Evolutionary conservation across 192 early-diverging fungal genomes (phyloP), one percentile per base, ranked within the genome.

Genomic region (Oehlia diaphana): DNA sequence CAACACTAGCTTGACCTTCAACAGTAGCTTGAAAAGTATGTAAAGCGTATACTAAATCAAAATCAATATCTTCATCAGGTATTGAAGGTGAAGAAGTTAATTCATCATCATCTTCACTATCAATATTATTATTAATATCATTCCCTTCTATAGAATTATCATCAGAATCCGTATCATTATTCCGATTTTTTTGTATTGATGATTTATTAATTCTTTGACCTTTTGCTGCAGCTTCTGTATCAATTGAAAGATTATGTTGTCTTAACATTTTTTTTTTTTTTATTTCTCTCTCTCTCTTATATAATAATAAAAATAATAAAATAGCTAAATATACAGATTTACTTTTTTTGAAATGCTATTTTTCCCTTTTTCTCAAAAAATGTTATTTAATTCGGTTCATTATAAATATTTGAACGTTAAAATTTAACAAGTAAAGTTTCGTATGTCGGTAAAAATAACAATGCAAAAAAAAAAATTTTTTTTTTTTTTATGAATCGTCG

Each of bases 1-100:
- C 86, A 8, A 96, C 95, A 19, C 90, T 93, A 12, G 93, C 92
- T 77, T 95, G 95, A 19, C 95, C 95, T 82, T 96, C 95, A 13
- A 95, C 88, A 6, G 90, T 96, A 0, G 93, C 93, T 8, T 90
- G 91, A 87, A 96, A 96, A 7, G 94, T 96, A 79, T 94, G 93
- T 63, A 94, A 87, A 23, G 95, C 94, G 82, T 96, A 96, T 10
- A 96, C 95, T 44, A 91, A 83, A 49, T 84, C 86, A 82, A 91
- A 92, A 80, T 96, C 92, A 70, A 96, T 95, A 50, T 90, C 84
- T 47, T 89, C 82, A 76, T 89, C 87, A 23, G 90, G 86, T n/a
- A 90, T 79, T 58, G 86, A 84, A 31, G 85, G 63, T 5, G 81
- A 81, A 7, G 86, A 87, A 13, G 84, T 82, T 7, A 75, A 65